Evolutionary conservation across 345 rosid species (phyloP).

Genomic region (Litchi chinensis): DNA sequence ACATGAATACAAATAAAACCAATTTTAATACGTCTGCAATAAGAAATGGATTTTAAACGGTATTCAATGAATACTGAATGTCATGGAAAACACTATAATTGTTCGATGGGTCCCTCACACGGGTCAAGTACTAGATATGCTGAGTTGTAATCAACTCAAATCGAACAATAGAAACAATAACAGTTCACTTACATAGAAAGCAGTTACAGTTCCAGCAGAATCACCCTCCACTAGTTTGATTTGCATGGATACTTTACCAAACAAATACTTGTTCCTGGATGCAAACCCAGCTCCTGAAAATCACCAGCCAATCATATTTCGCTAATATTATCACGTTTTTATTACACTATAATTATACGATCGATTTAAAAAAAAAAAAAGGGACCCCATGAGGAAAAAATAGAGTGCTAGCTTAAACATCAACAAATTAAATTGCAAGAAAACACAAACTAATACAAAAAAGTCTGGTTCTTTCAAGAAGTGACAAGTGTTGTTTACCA

Average conservation of each 20-base stretch:
- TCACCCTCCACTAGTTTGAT: slow-evolving; percentile 98
- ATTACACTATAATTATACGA: background rate
- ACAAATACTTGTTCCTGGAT: slow-evolving; percentile 87
- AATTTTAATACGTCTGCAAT: slow-evolving; percentile 12
- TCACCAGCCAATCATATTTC: background rate
- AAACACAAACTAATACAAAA: background rate
- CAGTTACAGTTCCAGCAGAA: slow-evolving; percentile 99
- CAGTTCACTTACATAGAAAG: slow-evolving; percentile 75
- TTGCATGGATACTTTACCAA: slow-evolving; percentile 85
- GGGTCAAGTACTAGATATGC: background rate
- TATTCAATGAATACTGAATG: slow-evolving; percentile 5
- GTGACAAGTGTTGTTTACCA: slow-evolving; percentile 42
- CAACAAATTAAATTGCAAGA: slow-evolving; percentile 1
- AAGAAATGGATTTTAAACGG: background rate
- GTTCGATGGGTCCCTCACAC: background rate
- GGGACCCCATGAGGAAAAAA: background rate
- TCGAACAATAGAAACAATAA: background rate
- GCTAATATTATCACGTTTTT: background rate
- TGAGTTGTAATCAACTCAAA: slow-evolving; percentile 24
- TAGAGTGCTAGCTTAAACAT: background rate
- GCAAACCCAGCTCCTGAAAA: slow-evolving; percentile 89
- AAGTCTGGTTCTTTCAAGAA: background rate
- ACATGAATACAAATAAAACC: slow-evolving; percentile 12
- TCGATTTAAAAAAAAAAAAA: too few relatives aligned
- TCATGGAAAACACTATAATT: background rate